phyloP scores from a whole-genome alignment of 805 yeast species.

The Yamadazyma olivae region DNA sequence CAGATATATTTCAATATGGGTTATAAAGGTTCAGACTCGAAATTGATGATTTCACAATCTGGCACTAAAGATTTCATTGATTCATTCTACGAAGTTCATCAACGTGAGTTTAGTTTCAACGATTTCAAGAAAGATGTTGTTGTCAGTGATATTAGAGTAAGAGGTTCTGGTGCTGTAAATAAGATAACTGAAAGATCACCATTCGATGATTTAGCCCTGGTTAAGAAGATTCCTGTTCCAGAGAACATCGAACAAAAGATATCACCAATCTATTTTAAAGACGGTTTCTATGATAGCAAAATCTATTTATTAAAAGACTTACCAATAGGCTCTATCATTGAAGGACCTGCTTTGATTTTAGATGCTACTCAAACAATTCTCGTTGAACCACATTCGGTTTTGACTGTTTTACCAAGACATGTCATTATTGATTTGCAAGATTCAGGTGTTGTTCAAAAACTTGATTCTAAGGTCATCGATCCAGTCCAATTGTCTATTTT shows the following conservation, averaged over 20 bases:
- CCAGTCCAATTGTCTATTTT: conserved; percentile 75
- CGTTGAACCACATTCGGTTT: conserved; percentile 59
- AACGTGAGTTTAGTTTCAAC: conserved; percentile 69
- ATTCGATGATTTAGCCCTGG: conserved; percentile 32
- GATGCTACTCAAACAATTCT: conserved; percentile 82
- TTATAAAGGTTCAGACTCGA: conserved; percentile 24
- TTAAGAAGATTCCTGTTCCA: conserved; percentile 12
- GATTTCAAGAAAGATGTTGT: conserved; percentile 53
- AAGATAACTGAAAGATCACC: conserved; percentile 49
- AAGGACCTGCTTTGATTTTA: conserved; percentile 75
- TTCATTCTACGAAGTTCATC: conserved; percentile 54
- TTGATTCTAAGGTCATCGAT: conserved; percentile 37
- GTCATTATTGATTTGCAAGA: conserved; percentile 44
- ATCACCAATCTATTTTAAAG: conserved; percentile 51
- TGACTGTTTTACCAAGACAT: conserved; percentile 58
- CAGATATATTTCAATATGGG: conserved; percentile 18
- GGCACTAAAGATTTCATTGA: conserved; percentile 28
- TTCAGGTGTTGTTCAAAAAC: conserved; percentile 5
- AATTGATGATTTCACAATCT: conserved; percentile 22
- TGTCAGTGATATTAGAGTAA: conserved; percentile 70
- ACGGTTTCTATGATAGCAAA: conserved; percentile 46
- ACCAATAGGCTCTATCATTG: conserved; percentile 47
- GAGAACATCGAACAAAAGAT: conserved; percentile 2
- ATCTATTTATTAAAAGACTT: conserved; percentile 51
- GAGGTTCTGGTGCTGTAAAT: conserved; percentile 61